A percentile compares a stretch with the other conserved stretches of the same genome.
Conservation (phyloP, 2,329 filamentous ascomycete species). For the Colletotrichum liriopes region DNA sequence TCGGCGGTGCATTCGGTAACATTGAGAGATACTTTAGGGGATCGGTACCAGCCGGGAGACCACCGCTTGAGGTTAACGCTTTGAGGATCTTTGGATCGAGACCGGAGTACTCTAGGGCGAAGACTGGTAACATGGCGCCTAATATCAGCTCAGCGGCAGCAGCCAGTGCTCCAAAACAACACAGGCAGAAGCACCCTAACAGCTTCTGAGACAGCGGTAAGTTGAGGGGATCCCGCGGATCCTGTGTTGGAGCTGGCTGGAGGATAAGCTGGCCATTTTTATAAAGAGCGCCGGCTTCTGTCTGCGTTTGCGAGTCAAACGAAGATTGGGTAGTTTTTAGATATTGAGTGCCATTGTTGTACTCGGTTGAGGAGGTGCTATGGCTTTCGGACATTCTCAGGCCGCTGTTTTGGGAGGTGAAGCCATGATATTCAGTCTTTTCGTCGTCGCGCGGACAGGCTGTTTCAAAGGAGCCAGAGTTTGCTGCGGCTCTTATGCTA, state of each 20-base stretch:
- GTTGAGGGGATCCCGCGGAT: conserved; percentile 36
- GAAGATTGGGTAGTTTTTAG: neutral
- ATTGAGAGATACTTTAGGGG: conserved; percentile 35
- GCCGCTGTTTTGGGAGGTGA: neutral
- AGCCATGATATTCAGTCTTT: neutral
- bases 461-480: neutral
- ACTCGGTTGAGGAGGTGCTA: neutral
- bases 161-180: conserved; percentile 48
- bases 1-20: conserved; percentile 48
- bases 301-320: neutral
- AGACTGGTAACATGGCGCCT: conserved; percentile 51
- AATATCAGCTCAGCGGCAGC: conserved; percentile 48
- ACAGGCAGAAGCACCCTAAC: conserved; percentile 24
- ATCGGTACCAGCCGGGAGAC: conserved; percentile 45
- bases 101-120: conserved; percentile 52
- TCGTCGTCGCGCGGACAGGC: conserved; percentile 6
- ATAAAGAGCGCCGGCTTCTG: conserved; percentile 10
- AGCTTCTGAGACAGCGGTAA: conserved; percentile 3
- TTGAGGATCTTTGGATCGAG: conserved; percentile 49
- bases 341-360: neutral
- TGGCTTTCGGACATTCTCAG: neutral
- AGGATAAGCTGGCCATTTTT: conserved; percentile 27
- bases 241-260: conserved; percentile 23
- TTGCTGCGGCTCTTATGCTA: neutral
- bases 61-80: conserved; percentile 32